Base-by-base conservation (phyloP, 805 yeast genomes). In the Naumovozyma dairenensis region DNA sequence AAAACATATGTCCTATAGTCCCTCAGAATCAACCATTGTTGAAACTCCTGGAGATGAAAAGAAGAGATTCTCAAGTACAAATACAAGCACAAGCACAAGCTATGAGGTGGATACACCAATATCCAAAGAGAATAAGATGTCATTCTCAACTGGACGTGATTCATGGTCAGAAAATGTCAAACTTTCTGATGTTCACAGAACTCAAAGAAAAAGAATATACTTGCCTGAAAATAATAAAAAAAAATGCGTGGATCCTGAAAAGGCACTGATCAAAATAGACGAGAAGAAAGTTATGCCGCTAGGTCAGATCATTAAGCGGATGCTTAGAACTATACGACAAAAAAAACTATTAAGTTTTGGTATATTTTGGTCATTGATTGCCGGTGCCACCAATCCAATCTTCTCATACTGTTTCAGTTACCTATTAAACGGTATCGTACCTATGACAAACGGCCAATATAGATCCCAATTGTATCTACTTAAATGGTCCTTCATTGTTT, bases 371-470 rank as follows among this genome's bases (percentile, higher is more conserved):
- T 64, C 86, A 0, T 40, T 77, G 0, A 30, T 71, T 1, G 74
- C 77, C 38, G 87, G 94, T 8, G 69, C 68, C 1, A 55, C 72
- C 1, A 77, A 74, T 38, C 96, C 97, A 0, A 58, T 82, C 0
- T 85, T 92, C 42, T 81, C 96, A 0, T 86, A 59, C 50, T 71
- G 80, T 18, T 74, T 87, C 41, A 73, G 96, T 1, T 74, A 75
- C 38, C 57, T 89, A 6, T 57, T 89, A 6, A 55, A 69, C 16
- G 80, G 78, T 10, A 72, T 84, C 46, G 65, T 82, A 7, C 74
- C 80, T 1, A 46, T 39, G 32, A 57, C 28, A 25, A 57, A 19
- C 6, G 60, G 62, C 1, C 38, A 46, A n/a, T 48, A 56, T 4
- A 59, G 62, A 2, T 44, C 57, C 1, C 41, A 59, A 1, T 25